Conservation (phyloP, 177 flowering plant genomes). For the Vitis hybrid region DNA sequence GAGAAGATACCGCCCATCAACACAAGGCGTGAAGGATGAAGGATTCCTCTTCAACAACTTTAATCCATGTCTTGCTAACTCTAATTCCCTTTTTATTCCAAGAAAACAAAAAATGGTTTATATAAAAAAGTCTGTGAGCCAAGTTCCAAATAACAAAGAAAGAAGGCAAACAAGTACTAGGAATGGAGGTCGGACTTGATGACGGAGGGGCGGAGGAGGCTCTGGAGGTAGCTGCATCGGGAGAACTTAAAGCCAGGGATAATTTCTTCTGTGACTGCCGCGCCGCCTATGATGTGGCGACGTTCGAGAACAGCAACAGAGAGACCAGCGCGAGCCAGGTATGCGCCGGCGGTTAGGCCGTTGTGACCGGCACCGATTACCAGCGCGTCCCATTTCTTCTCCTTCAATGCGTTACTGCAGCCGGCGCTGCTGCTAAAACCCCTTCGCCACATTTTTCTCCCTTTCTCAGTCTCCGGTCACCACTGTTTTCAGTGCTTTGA, state of each 20-base stretch:
- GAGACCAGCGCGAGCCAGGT: conserved; percentile 85
- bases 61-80: conserved; percentile 76
- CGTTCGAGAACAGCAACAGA: conserved; percentile 94
- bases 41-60: conserved; percentile 82
- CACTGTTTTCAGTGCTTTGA: too few species aligned
- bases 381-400: conserved; percentile 85
- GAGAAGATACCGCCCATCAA: conserved; percentile 83
- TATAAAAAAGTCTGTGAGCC: too few species aligned
- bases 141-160: too few species aligned
- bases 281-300: conserved; percentile 92
- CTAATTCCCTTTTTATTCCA: conserved; percentile 57
- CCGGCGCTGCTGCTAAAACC: conserved; percentile 19
- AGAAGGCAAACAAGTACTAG: too few species aligned
- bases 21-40: conserved; percentile 91
- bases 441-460: conserved; percentile 43
- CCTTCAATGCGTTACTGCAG: conserved; percentile 26
- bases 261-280: conserved; percentile 96
- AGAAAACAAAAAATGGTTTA: too few species aligned
- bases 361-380: conserved; percentile 96
- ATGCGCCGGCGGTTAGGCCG: conserved; percentile 92
- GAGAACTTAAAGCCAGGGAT: conserved; percentile 94
- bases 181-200: conserved; percentile 40
- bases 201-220: conserved; percentile 90
- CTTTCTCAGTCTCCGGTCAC: too few species aligned
- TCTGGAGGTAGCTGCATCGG: conserved; percentile 95